Conservation (phyloP, 129 eudicot genomes). For the Flaveria trinervia region DNA sequence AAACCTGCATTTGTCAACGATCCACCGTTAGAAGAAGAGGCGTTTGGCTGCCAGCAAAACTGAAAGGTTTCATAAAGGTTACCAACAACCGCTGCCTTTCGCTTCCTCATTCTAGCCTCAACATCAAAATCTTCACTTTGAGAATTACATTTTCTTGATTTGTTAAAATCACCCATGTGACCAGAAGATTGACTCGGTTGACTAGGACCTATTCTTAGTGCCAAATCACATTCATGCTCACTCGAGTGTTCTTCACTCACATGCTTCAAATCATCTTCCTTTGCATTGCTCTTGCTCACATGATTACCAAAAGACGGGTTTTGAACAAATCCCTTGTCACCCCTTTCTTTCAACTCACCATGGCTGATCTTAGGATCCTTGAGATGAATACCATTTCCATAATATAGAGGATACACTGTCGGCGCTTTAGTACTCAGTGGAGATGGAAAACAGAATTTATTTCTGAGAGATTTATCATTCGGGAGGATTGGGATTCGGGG, state of each 20-base stretch:
- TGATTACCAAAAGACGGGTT: slow-evolving; percentile 28
- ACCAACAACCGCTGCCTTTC: slow-evolving; percentile 36
- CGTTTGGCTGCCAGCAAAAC: slow-evolving; percentile 40
- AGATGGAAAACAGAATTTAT: slow-evolving; percentile 29
- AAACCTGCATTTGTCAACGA: slow-evolving; percentile 44
- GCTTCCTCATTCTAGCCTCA: slow-evolving; percentile 34
- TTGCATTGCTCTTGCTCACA: slow-evolving; percentile 1
- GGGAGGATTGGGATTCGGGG: slow-evolving; percentile 34
- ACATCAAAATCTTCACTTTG: slow-evolving; percentile 32
- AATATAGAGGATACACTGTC: slow-evolving; percentile 60
- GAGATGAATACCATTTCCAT: slow-evolving; percentile 38
- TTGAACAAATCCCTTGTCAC: slow-evolving; percentile 26
- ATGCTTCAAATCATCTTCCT: slow-evolving; percentile 21
- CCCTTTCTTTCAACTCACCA: slow-evolving; percentile 18
- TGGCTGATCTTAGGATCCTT: slow-evolving; percentile 27
- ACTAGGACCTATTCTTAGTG: slow-evolving; percentile 71
- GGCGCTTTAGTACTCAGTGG: slow-evolving; percentile 30
- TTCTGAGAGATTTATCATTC: slow-evolving; percentile 19
- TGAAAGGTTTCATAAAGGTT: slow-evolving; percentile 40
- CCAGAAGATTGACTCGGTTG: slow-evolving; percentile 24
- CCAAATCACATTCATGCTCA: slow-evolving; percentile 63
- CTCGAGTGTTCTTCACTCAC: slow-evolving; percentile 22
- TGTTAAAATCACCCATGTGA: slow-evolving; percentile 33
- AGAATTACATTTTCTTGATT: slow-evolving; percentile 21
- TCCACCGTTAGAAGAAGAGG: slow-evolving; percentile 30